Evolutionary conservation across 2,329 filamentous ascomycete species (phyloP).

Genomic region (Beauveria medogensis): DNA sequence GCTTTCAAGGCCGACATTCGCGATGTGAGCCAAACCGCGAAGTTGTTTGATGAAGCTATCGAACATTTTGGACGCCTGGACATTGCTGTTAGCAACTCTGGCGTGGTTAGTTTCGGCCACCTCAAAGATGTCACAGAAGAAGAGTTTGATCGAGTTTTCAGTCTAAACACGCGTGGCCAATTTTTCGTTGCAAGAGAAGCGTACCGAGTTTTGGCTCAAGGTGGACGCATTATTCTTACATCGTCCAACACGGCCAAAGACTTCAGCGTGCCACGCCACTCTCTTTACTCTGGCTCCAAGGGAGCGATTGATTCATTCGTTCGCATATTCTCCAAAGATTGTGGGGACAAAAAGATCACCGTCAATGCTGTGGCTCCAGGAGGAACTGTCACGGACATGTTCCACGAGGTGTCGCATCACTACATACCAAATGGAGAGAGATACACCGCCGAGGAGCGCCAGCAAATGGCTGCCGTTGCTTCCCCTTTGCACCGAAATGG

Average conservation of each 20-base stretch:
- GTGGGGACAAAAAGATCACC: constrained; percentile 58
- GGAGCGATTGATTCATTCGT: constrained; percentile 71
- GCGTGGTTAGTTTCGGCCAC: constrained; percentile 60
- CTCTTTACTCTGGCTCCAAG: constrained; percentile 68
- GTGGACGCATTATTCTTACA: constrained; percentile 67
- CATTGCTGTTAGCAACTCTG: constrained; percentile 64
- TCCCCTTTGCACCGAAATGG: constrained; percentile 41
- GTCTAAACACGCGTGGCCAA: constrained; percentile 59
- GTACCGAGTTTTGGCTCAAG: constrained; percentile 59
- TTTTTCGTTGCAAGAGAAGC: constrained; percentile 67
- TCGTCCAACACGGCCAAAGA: constrained; percentile 60
- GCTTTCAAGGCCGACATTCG: constrained; percentile 62
- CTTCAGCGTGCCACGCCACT: constrained; percentile 61
- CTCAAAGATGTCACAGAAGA: constrained; percentile 61
- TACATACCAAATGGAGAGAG: constrained; percentile 52
- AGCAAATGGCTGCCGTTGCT: constrained; percentile 18
- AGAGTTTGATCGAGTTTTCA: constrained; percentile 65
- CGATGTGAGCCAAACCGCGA: constrained; percentile 53
- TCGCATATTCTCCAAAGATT: constrained; percentile 65
- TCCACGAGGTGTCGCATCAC: constrained; percentile 53
- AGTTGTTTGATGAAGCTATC: constrained; percentile 55
- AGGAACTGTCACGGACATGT: constrained; percentile 41
- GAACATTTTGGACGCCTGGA: constrained; percentile 58
- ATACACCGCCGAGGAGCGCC: constrained; percentile 48
- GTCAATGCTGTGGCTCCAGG: constrained; percentile 61